Conservation (phyloP, 306 rosid genomes). For the Pyrus betulifolia region DNA sequence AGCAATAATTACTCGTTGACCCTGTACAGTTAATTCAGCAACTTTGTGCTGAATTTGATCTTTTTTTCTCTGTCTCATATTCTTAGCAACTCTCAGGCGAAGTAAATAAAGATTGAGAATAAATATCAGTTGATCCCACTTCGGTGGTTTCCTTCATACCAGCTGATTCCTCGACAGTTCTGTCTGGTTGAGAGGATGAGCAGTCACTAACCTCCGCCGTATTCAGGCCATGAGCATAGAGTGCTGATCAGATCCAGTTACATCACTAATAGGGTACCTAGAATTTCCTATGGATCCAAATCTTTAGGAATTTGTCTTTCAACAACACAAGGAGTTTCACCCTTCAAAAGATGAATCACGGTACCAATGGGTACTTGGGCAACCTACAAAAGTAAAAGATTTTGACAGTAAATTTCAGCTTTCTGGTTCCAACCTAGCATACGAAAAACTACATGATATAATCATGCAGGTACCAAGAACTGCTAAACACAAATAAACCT, state of each 20-base stretch:
- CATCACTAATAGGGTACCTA: slow-evolving; percentile 56
- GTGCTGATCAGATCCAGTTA: slow-evolving; percentile 15
- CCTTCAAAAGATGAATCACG: slow-evolving; percentile 68
- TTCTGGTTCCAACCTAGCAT: neutral
- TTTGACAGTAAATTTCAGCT: slow-evolving; percentile 12
- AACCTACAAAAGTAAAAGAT: slow-evolving; percentile 36
- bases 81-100: slow-evolving; percentile 15
- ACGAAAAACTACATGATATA: slow-evolving; percentile 2
- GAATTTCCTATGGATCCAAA: slow-evolving; percentile 87
- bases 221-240: slow-evolving; percentile 19
- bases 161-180: slow-evolving; percentile 18
- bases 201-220: slow-evolving; percentile 15
- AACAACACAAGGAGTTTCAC: slow-evolving; percentile 49
- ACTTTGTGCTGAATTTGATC: slow-evolving; percentile 47
- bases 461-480: neutral
- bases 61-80: slow-evolving; percentile 33
- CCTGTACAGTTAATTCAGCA: slow-evolving; percentile 72
- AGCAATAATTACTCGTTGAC: slow-evolving; percentile 60
- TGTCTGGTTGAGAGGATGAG: slow-evolving; percentile 17
- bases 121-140: slow-evolving; percentile 11
- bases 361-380: slow-evolving; percentile 77
- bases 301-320: slow-evolving; percentile 33
- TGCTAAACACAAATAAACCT: slow-evolving; percentile 37
- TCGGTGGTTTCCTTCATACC: slow-evolving; percentile 12
- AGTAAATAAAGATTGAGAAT: slow-evolving; percentile 30